These are phyloP conservation scores for Collybia mongolica DNA, from an alignment of 768 basidiomycete genomes.

Conservation along the genomic window DNA sequence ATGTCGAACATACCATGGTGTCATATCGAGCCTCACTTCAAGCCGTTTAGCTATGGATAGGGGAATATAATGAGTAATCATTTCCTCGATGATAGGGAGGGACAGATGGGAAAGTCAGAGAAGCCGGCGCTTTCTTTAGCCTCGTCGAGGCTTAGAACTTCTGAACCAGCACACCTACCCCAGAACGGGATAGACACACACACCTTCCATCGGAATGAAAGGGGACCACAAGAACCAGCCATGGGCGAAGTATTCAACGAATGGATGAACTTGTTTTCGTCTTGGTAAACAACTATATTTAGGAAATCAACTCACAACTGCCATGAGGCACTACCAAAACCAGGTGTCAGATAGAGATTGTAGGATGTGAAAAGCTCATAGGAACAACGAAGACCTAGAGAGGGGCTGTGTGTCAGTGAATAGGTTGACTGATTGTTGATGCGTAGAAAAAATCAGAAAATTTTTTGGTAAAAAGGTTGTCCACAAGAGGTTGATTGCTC, in stretches of 20 bases:
- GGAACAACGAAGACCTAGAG: not conserved
- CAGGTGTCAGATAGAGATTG: not conserved
- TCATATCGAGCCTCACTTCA: no score
- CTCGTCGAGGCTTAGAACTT: conserved; percentile 28
- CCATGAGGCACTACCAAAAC: not conserved
- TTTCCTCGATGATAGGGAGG: not conserved
- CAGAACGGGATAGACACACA: conserved; percentile 50
- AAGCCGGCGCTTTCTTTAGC: conserved; percentile 64
- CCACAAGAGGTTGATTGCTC: conserved; percentile 71
- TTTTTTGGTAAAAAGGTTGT: conserved; percentile 58
- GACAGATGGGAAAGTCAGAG: conserved; percentile 41
- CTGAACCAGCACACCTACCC: conserved; percentile 34
- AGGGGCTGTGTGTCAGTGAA: conserved; percentile 19
- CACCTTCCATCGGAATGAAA: conserved; percentile 27
- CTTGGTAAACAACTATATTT: conserved; percentile 21
- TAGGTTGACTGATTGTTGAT: not conserved
- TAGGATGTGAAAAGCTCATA: not conserved
- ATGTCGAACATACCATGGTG: no score
- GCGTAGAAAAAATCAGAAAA: conserved; percentile 42
- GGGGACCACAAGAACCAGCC: conserved; percentile 33
- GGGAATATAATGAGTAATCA: no score
- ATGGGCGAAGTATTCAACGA: conserved; percentile 60
- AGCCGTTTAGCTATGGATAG: no score
- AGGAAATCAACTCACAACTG: conserved; percentile 19
- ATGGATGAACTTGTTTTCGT: conserved; percentile 87